phyloP scores from a whole-genome alignment of 1,284 basidiomycete genomes.

The Inonotus hispidus region DNA sequence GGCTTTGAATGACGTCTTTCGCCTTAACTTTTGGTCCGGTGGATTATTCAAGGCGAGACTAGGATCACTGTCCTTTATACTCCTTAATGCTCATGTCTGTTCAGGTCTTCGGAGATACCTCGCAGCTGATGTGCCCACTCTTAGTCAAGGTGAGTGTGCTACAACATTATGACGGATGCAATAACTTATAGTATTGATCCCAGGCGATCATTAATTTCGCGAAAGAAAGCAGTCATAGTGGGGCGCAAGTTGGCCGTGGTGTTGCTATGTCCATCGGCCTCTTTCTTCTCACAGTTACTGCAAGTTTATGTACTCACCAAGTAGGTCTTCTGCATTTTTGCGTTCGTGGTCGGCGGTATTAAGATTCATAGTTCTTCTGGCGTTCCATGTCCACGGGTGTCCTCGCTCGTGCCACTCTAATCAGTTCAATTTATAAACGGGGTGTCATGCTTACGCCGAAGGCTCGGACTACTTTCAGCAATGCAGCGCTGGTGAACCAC shows the following conservation, averaged over 20 bases:
- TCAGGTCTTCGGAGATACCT: conserved; percentile 50
- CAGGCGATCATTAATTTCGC: conserved; percentile 66
- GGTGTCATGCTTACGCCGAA: conserved; percentile 62
- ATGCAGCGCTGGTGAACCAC: conserved; percentile 71
- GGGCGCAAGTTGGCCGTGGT: conserved; percentile 55
- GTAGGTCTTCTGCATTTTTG: conserved; percentile 27
- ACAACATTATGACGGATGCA: too few species aligned
- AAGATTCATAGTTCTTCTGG: conserved; percentile 64
- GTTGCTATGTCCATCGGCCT: conserved; percentile 70
- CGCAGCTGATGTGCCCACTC: conserved; percentile 62
- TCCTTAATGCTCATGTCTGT: not conserved
- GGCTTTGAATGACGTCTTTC: conserved; percentile 71
- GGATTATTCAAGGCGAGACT: conserved; percentile 45
- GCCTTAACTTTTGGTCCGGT: conserved; percentile 63
- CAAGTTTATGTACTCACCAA: conserved; percentile 60
- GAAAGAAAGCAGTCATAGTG: conserved; percentile 35
- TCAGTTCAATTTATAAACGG: conserved; percentile 71
- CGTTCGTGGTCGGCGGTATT: not conserved
- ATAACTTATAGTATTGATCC: not conserved
- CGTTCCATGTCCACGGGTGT: conserved; percentile 69
- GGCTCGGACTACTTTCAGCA: conserved; percentile 57
- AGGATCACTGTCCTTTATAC: not conserved
- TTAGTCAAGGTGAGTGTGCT: conserved; percentile 45
- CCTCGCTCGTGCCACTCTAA: conserved; percentile 66
- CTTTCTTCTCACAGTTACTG: conserved; percentile 53